These are phyloP conservation scores for Metschnikowia sp. DNA, from an alignment of 805 yeast genomes.

Conservation along the genomic window DNA sequence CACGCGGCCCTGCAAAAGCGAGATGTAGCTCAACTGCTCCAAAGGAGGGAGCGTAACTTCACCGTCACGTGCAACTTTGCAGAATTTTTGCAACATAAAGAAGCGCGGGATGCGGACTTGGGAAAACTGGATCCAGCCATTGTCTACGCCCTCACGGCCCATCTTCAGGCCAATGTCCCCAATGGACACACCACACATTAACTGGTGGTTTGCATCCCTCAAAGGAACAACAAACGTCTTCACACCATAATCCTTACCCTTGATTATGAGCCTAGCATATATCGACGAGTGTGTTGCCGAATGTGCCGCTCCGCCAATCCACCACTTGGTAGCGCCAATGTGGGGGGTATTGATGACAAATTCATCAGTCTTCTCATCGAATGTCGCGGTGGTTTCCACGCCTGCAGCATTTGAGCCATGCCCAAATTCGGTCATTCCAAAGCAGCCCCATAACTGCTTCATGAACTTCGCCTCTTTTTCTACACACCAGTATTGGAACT, in stretches of 20 bases:
- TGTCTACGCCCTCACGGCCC: constrained; percentile 49
- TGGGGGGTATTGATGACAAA: constrained; percentile 45
- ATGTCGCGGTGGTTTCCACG: constrained; percentile 27
- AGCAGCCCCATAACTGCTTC: constrained; percentile 29
- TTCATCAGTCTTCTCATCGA: constrained; percentile 39
- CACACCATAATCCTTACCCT: constrained; percentile 45
- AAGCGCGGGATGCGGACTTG: constrained; percentile 42
- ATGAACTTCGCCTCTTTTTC: constrained; percentile 31
- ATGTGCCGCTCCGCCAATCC: constrained; percentile 51
- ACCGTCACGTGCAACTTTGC: constrained; percentile 40
- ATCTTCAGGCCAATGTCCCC: constrained; percentile 48
- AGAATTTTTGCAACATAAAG: constrained; percentile 45
- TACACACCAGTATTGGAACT: constrained; percentile 36
- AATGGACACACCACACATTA: constrained; percentile 42
- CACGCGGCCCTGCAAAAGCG: constrained; percentile 45
- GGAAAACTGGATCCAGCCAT: constrained; percentile 48
- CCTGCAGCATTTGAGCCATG: constrained; percentile 23
- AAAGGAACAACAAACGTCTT: constrained; percentile 46
- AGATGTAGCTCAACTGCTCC: constrained; percentile 43
- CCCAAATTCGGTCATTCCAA: constrained; percentile 22
- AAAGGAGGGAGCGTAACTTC: constrained; percentile 41
- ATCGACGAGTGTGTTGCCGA: constrained; percentile 41
- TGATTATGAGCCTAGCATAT: constrained; percentile 42
- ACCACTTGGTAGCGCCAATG: constrained; percentile 49
- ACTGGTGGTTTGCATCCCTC: constrained; percentile 40